Base-by-base conservation (phyloP, 2,329 filamentous ascomycete genomes). In the Bimuria novae-zelandiae region DNA sequence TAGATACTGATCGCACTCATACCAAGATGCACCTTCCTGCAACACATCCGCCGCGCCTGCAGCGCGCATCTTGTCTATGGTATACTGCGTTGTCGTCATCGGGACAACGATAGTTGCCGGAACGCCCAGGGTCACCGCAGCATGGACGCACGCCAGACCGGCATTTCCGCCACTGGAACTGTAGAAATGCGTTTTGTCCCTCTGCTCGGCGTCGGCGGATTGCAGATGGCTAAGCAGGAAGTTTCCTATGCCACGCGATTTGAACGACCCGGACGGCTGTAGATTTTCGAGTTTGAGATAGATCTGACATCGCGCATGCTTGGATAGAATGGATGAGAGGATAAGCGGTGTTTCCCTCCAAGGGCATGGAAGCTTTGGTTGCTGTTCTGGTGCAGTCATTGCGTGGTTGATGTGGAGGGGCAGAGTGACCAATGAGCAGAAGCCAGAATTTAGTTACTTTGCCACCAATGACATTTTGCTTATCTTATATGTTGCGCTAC, bases 241-340 rank as follows among this genome's bases (percentile, higher is more conserved):
- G 69, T 88, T 84, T 35, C 89, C 88, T 56, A 92, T 82, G 19
- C 87, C 89, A 42, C 77, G 69, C 17, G 88, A 91, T 74, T 94
- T 92, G 84, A 94, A 94, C 39, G 88, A 91, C 54, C 88, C 88
- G 16, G 86, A 87, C 2, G 89, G 90, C 68, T 94, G 90, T 35
- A 91, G 82, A 71, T 89, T 89, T 61, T 94, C 90, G 54, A 92
- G 84, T 71, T 93, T 94, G 61, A 94, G 84, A 72, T 88, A 88
- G 68, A 93, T 84, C 73, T 88, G 84, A 75, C 88, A 91, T 65
- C 87, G 88, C 56, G 87, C 86, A 53, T 80, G 79, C 52, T 83
- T 80, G 17, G 88, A 90, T 33, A 92, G 80, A 6, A 82, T 75
- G 25, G 79, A 74, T 1, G 85, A 89, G 63, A 84, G 80, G 48